Base-by-base conservation (phyloP, 202 grass and related monocot species). In the Musa balbisiana region DNA sequence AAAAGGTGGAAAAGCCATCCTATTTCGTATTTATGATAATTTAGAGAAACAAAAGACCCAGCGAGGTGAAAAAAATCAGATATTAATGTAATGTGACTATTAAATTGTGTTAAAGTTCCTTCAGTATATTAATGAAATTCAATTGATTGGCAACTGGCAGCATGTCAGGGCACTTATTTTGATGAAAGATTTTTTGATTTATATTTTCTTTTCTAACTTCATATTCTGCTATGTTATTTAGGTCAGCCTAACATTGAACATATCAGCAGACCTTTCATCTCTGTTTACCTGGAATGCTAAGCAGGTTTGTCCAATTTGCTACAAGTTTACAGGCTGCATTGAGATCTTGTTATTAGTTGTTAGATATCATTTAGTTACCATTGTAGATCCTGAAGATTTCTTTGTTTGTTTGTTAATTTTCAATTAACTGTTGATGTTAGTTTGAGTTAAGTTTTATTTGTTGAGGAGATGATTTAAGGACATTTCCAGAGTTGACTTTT, bases 211-310 rank as follows among this genome's bases (percentile, higher is more conserved):
- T 43, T n/a, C 19, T 70, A 70, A 50, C 67, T 70, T 70, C 1
- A 70, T 70, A 49, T 70, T n/a, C 33, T 70, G 67, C 10, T 50
- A 69, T 69, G 17, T 58, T 68, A 74, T 77, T 60, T 65, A 98
- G 91, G 95, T 94, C 76, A 98, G 95, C 85, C 78, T 98, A 91
- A 98, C 91, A 55, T 81, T 98, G 16, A 98, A 98, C 79, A 87
- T 94, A 79, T 92, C 95, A 14, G 91, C 95, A 0, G 95, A 98
- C 79, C 91, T 94, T 59, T 94, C 91, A 16, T 90, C 91, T 21
- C 82, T 99, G 53, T 99, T 99, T 85, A 94, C 95, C 59, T 98
- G 95, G 95, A 94, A 98, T 87, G 92, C 95, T 60, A 98, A 98
- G 84, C 95, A 98, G 91, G 95, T 98, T 82, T 19, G 0, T 53